Percentiles rank a stretch among this genome's conserved stretches.
Evolutionary conservation across 1,284 basidiomycete genomes (phyloP).

Genomic region (Ceraceosorus guamensis): DNA sequence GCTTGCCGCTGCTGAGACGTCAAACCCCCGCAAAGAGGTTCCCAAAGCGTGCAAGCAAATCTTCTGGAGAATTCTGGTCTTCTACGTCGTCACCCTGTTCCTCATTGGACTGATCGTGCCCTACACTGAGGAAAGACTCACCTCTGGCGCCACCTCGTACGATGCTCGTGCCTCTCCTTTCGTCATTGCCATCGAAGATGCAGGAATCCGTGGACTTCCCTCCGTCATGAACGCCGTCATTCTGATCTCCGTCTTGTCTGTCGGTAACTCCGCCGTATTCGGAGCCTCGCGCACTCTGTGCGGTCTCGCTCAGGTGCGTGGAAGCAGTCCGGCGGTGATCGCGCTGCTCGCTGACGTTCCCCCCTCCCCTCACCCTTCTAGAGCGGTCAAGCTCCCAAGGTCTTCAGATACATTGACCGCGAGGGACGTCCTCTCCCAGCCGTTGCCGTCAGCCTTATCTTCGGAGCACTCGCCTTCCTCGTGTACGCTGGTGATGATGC

Average conservation of each 20-base stretch:
- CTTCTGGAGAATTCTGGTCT: slow-evolving; percentile 52
- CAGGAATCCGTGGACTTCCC: slow-evolving; percentile 51
- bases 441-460: slow-evolving; percentile 37
- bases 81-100: slow-evolving; percentile 56
- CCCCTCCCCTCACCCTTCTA: no score
- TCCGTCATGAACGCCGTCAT: slow-evolving; percentile 54
- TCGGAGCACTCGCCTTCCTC: slow-evolving; percentile 40
- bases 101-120: slow-evolving; percentile 57
- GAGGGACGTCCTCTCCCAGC: slow-evolving; percentile 53
- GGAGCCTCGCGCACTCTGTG: slow-evolving; percentile 49
- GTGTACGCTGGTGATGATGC: slow-evolving; percentile 24
- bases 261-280: slow-evolving; percentile 50
- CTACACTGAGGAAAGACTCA: slow-evolving; percentile 33
- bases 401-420: slow-evolving; percentile 53
- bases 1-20: slow-evolving; percentile 60
- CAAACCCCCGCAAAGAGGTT: slow-evolving; percentile 52
- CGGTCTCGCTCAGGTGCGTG: slow-evolving; percentile 43
- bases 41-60: slow-evolving; percentile 53
- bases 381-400: slow-evolving; percentile 51
- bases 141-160: slow-evolving; percentile 30
- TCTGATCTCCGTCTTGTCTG: slow-evolving; percentile 48
- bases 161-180: slow-evolving; percentile 53
- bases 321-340: no score
- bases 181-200: slow-evolving; percentile 52
- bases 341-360: no score